These are phyloP conservation scores for Rutstroemia sp. DNA, from an alignment of 2,329 filamentous ascomycete genomes.

Conservation along the genomic window DNA sequence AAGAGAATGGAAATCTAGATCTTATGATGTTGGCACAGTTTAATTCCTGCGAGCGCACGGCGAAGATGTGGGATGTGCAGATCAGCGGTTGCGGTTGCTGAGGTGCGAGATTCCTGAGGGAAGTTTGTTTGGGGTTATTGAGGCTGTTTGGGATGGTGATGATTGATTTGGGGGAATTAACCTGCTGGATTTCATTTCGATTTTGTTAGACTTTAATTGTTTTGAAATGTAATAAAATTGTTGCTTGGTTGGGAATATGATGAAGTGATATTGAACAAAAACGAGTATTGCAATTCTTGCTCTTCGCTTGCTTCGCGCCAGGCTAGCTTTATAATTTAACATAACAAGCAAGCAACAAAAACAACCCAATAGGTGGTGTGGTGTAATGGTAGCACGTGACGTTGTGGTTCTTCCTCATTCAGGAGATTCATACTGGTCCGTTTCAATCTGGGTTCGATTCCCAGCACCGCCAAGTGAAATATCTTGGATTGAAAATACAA, in stretches of 20 bases:
- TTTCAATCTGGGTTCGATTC: constrained; percentile 32
- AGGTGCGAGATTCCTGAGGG: not conserved
- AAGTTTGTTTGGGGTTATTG: not conserved
- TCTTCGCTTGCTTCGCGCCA: too few species aligned
- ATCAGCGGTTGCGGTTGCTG: not conserved
- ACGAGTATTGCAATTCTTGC: too few species aligned
- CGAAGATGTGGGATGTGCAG: not conserved
- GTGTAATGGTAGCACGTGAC: constrained; percentile 29
- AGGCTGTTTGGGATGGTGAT: not conserved
- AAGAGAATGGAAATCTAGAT: not conserved
- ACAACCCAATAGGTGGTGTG: constrained; percentile 11
- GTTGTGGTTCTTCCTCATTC: constrained; percentile 23
- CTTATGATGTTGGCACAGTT: not conserved
- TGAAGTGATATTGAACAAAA: too few species aligned
- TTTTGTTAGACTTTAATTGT: too few species aligned
- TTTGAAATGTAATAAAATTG: too few species aligned
- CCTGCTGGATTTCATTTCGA: too few species aligned
- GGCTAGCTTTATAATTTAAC: too few species aligned
- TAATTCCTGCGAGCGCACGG: not conserved
- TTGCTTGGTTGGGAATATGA: too few species aligned
- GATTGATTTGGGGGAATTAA: too few species aligned
- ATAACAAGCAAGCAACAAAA: not conserved
- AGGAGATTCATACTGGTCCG: constrained; percentile 19
- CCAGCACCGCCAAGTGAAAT: constrained; percentile 26
- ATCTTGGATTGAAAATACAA: constrained; percentile 21